A percentile compares a stretch with the other conserved stretches of the same genome.
Evolutionary conservation across 139 green algal genomes (phyloP).

Genomic region (Chloropicon primus): DNA sequence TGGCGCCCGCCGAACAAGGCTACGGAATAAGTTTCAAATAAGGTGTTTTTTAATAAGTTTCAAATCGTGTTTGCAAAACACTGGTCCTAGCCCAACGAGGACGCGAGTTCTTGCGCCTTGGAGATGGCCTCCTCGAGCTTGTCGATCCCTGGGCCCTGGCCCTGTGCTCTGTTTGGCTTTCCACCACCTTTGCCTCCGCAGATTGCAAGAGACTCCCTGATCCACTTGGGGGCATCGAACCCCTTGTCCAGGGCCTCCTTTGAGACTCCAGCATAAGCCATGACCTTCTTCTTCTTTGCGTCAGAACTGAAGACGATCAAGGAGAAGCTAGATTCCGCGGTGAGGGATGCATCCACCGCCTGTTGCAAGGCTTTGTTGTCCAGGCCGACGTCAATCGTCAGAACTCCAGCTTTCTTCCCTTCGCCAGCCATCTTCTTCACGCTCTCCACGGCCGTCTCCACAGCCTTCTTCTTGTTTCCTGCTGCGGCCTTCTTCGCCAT

Average conservation of each 20-base stretch:
- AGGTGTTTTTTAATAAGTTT: no score
- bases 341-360: slow-evolving; percentile 23
- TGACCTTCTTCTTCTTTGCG: slow-evolving; percentile 51
- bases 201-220: slow-evolving; percentile 31
- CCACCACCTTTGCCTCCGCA: slow-evolving; percentile 88
- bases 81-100: no score
- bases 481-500: slow-evolving; percentile 54
- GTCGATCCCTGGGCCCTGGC: slow-evolving; percentile 44
- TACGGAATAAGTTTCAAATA: no score
- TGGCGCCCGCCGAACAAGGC: no score
- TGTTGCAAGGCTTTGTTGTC: slow-evolving; percentile 57
- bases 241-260: slow-evolving; percentile 30
- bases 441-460: slow-evolving; percentile 6
- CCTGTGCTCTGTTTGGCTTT: slow-evolving; percentile 45
- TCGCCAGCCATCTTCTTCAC: slow-evolving; percentile 27
- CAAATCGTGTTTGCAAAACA: no score
- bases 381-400: slow-evolving; percentile 40
- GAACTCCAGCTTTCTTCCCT: neutral
- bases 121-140: slow-evolving; percentile 16
- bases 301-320: slow-evolving; percentile 44
- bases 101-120: neutral
- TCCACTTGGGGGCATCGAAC: slow-evolving; percentile 65
- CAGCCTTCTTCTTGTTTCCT: slow-evolving; percentile 42
- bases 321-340: slow-evolving; percentile 8
- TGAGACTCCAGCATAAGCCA: slow-evolving; percentile 44